Base-by-base conservation (phyloP, 768 basidiomycete genomes). In the Xanthoconium purpureum region DNA sequence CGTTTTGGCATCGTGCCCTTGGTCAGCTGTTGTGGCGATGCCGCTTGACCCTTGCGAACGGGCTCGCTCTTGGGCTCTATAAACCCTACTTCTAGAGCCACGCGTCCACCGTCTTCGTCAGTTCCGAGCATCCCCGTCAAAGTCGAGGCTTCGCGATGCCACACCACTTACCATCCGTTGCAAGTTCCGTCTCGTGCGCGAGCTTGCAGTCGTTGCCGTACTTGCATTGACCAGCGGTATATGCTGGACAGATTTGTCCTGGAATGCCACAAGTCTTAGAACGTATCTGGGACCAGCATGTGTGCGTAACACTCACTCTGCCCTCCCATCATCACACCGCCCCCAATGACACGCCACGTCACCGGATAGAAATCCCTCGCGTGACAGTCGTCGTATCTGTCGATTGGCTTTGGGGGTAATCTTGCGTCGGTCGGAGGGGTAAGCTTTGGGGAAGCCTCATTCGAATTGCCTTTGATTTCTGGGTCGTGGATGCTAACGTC, bases 291-390 rank as follows among this genome's bases (percentile, higher is more conserved):
- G 20, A 32, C 14, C 18, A 6, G 30, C 4, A 24, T 24, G n/a
- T 30, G 3, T 38, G 30, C 53, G 29, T 47, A 17, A 5, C n/a
- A 63, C 69, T 61, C 57, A 71, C 70, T 55, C 13, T 63, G 57
- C 14, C 70, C 81, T 57, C 78, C 80, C 77, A 89, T 78, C 70
- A 81, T 77, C n/a, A 89, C 88, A 4, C 88, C 88, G 14, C 88
- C 88, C 0, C 88, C 87, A 49, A 90, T 86, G 13, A 90, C 87
- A 42, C 88, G 78, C 88, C 88, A 90, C 5, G 80, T 77, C 45
- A 90, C 77, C 29, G 87, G 87, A 61, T 82, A 85, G 67, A 75
- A 86, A 55, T 78, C 78, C 58, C 72, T 83, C 63, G 75, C 69
- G 40, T 64, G 70, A 58, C 66, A 73, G 33, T 76, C 75, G 42